Percentiles rank a stretch among this genome's conserved stretches.
phyloP scores from a whole-genome alignment of 2,329 filamentous ascomycete species.

The Hypoxylon sp. region DNA sequence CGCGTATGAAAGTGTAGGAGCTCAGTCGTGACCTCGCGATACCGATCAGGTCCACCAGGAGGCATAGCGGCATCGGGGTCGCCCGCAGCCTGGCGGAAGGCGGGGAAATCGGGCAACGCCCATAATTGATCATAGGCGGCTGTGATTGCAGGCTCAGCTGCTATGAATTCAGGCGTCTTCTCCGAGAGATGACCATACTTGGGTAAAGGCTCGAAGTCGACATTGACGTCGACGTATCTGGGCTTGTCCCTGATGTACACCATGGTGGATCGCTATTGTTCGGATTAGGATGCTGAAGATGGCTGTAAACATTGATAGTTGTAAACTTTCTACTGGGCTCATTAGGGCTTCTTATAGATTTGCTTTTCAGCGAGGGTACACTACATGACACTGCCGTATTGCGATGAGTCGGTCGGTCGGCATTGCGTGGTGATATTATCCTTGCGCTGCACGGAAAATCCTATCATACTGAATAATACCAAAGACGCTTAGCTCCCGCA shows the following conservation, averaged over 20 bases:
- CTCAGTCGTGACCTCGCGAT: slow-evolving; percentile 54
- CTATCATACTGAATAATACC: neutral
- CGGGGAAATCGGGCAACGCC: slow-evolving; percentile 45
- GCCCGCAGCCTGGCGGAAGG: slow-evolving; percentile 52
- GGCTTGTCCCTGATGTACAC: slow-evolving; percentile 41
- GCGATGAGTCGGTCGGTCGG: neutral
- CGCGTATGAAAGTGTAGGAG: slow-evolving; percentile 51
- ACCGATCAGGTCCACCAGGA: slow-evolving; percentile 53
- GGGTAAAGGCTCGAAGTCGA: slow-evolving; percentile 54
- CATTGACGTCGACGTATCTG: slow-evolving; percentile 46
- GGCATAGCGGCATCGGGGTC: slow-evolving; percentile 49
- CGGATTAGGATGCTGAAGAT: neutral
- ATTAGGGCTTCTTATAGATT: slow-evolving; percentile 8
- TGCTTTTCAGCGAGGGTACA: neutral
- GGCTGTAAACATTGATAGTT: neutral
- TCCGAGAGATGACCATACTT: slow-evolving; percentile 56
- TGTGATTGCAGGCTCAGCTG: slow-evolving; percentile 49
- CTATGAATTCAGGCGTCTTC: slow-evolving; percentile 54
- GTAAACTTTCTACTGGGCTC: neutral
- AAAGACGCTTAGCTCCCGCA: neutral
- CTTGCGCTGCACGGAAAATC: neutral
- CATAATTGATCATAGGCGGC: slow-evolving; percentile 51
- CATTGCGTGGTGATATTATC: neutral
- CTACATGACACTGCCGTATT: neutral
- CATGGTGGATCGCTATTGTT: slow-evolving; percentile 29